These are phyloP conservation scores for Phaeosphaeriaceae sp. DNA, from an alignment of 2,329 filamentous ascomycete species.

Conservation along the genomic window DNA sequence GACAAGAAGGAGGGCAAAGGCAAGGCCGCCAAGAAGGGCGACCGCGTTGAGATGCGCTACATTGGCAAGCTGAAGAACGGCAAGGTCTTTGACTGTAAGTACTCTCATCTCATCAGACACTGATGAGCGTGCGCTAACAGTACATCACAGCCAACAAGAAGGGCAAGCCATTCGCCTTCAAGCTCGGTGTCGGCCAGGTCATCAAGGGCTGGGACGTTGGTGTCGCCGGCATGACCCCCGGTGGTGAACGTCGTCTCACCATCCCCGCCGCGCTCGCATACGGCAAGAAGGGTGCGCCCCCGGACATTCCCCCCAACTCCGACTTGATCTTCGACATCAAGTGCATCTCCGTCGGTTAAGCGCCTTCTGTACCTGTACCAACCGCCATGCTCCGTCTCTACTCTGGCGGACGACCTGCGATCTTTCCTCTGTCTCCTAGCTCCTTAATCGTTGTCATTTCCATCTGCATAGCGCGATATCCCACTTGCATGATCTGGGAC, in stretches of 20 bases:
- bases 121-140: conserved; percentile 22
- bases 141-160: conserved; percentile 87
- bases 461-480: conserved; percentile 47
- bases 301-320: conserved; percentile 91
- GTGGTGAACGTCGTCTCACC: conserved; percentile 90
- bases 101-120: not conserved
- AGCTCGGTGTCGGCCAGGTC: conserved; percentile 91
- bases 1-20: conserved; percentile 93
- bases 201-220: conserved; percentile 99
- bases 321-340: conserved; percentile 84
- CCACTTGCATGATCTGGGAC: conserved; percentile 40
- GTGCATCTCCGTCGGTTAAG: conserved; percentile 57
- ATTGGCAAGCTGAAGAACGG: conserved; percentile 94
- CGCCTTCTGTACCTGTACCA: conserved; percentile 30
- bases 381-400: not conserved
- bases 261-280: conserved; percentile 90
- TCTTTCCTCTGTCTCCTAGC: conserved; percentile 23
- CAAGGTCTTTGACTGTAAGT: conserved; percentile 92
- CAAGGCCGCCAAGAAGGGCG: conserved; percentile 85
- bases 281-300: conserved; percentile 75
- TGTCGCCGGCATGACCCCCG: conserved; percentile 88
- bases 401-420: not conserved
- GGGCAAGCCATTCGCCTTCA: conserved; percentile 96
- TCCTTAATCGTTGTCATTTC: conserved; percentile 7
- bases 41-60: conserved; percentile 92